Evolutionary conservation across 345 rosid genomes (phyloP).

Genomic region (Hevea brasiliensis): DNA sequence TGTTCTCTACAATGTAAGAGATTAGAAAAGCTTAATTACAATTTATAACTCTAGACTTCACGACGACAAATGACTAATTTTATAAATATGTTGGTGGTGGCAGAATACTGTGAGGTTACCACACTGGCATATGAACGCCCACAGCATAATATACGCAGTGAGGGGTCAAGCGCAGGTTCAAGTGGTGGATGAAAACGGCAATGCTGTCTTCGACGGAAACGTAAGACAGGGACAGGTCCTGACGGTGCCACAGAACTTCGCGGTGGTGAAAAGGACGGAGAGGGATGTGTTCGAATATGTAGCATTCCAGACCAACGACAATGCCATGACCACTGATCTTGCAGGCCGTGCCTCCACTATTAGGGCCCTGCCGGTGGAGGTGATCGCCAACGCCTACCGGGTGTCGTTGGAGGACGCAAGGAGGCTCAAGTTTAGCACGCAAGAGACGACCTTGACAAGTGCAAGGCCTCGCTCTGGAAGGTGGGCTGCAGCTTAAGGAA

Average conservation of each 20-base stretch:
- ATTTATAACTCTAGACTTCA: too few relatives aligned
- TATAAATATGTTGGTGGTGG: conserved; percentile 33
- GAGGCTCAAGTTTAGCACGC: conserved; percentile 48
- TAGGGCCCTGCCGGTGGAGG: conserved; percentile 54
- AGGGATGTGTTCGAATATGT: conserved; percentile 60
- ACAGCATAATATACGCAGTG: conserved; percentile 56
- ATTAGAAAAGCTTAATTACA: too few relatives aligned
- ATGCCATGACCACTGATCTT: conserved; percentile 42
- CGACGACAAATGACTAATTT: too few relatives aligned
- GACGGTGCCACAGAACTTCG: conserved; percentile 66
- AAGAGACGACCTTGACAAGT: conserved; percentile 42
- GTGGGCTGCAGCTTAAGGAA: conserved; percentile 44
- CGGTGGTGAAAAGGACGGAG: conserved; percentile 50
- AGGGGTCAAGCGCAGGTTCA: conserved; percentile 56
- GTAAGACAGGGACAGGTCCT: conserved; percentile 56
- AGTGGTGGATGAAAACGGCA: conserved; percentile 57
- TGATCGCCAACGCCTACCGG: conserved; percentile 50
- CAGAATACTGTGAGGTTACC: conserved; percentile 65
- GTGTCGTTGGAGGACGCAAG: conserved; percentile 61
- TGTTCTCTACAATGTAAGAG: conserved; percentile 36
- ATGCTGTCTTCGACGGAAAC: conserved; percentile 48
- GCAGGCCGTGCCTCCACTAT: conserved; percentile 55
- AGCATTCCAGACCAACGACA: conserved; percentile 62
- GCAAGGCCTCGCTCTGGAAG: conserved; percentile 26
- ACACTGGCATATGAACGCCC: conserved; percentile 62